Conservation (phyloP, 2,329 filamentous ascomycete genomes). For the Sporothrix luriei region DNA sequence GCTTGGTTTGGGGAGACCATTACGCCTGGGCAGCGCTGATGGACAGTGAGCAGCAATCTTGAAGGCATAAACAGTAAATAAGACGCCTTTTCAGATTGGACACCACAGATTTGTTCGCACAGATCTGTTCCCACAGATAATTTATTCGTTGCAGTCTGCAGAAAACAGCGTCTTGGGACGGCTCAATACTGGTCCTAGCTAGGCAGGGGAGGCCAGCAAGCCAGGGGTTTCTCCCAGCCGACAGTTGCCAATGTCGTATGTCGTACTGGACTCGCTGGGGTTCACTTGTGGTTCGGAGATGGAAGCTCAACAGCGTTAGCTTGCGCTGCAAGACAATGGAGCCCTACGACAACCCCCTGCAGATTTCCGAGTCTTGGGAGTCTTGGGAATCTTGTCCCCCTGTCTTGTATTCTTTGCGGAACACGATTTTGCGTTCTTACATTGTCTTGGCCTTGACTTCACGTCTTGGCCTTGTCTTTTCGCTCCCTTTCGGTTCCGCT, state of each 20-base stretch:
- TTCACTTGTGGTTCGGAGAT: constrained; percentile 23
- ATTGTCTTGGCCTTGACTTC: not conserved
- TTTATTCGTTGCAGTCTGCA: no score
- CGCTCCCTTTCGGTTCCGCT: no score
- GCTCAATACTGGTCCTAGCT: no score
- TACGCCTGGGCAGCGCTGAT: not conserved
- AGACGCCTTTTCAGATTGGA: not conserved
- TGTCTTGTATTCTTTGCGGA: not conserved
- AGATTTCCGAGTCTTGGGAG: not conserved
- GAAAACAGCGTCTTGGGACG: not conserved
- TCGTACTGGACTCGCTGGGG: not conserved
- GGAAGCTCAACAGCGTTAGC: constrained; percentile 30
- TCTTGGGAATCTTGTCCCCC: not conserved
- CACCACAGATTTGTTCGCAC: not conserved
- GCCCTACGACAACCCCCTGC: not conserved
- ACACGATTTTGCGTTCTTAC: not conserved
- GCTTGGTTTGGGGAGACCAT: not conserved
- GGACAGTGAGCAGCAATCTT: not conserved
- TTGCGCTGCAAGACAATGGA: constrained; percentile 14
- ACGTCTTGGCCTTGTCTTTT: not conserved
- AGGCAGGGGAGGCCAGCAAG: no score
- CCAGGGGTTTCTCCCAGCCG: not conserved
- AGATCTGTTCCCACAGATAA: no score
- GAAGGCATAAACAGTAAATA: not conserved
- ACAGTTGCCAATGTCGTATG: not conserved